Evolutionary conservation across 2,329 filamentous ascomycete species (phyloP).

Genomic region (Emmonsia crescens): DNA sequence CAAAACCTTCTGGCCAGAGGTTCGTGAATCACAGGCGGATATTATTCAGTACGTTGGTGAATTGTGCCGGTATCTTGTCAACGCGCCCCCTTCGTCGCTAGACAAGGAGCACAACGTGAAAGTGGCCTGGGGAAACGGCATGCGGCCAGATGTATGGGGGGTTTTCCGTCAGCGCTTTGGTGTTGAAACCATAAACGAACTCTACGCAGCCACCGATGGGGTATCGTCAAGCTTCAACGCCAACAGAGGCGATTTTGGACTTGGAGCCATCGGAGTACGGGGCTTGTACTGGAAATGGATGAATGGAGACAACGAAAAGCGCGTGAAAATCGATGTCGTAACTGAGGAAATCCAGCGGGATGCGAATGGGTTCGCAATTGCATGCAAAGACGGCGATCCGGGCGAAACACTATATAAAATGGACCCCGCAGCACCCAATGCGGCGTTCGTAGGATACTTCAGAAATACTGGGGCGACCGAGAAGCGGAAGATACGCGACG

Average conservation of each 20-base stretch:
- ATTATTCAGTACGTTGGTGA: conserved; percentile 39
- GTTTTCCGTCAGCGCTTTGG: conserved; percentile 29
- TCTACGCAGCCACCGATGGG: conserved; percentile 32
- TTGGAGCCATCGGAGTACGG: conserved; percentile 1
- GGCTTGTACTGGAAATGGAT: conserved; percentile 1
- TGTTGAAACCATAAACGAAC: conserved; percentile 29
- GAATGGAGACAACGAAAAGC: conserved; percentile 3
- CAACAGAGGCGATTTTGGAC: conserved; percentile 1
- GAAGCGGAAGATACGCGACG: conserved; percentile 1
- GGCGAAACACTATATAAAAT: conserved; percentile 1
- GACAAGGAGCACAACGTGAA: conserved; percentile 37
- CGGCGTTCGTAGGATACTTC: neutral
- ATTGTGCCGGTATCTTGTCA: conserved; percentile 39
- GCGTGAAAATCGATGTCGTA: conserved; percentile 4
- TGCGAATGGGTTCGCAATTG: conserved; percentile 1
- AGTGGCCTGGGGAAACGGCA: conserved; percentile 36
- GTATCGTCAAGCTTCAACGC: conserved; percentile 1
- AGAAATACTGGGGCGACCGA: neutral
- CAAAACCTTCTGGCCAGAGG: conserved; percentile 37
- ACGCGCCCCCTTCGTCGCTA: conserved; percentile 34
- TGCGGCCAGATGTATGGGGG: conserved; percentile 33
- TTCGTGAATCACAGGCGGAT: conserved; percentile 33
- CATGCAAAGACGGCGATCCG: neutral
- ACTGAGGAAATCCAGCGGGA: neutral
- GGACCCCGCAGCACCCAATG: conserved; percentile 2